Evolutionary conservation across 257 asterid species (phyloP), one percentile per base, ranked within the genome.

Genomic region (Ocimum tenuiflorum): DNA sequence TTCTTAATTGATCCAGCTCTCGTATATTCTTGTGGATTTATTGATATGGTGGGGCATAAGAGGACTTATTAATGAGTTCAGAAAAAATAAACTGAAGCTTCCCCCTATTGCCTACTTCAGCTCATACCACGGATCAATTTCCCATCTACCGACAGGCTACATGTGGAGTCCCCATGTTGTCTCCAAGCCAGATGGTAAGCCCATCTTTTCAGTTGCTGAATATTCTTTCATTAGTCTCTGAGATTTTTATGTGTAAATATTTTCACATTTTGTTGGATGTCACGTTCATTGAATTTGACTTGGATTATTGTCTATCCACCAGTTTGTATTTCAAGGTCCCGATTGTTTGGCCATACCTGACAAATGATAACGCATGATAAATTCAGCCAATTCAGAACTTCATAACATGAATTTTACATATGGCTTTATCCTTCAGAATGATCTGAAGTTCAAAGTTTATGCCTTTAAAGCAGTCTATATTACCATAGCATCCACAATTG

Each of bases 31-130:
- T 23, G 99, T 94, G 88, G 99, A 94, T 80, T 80, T 94, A 58
- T 82, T 90, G 67, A 83, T 94, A 81, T 94, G 99, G 99, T 94
- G 97, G 99, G 95, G 95, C 80, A 87, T 94, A 75, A 82, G 99
- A 83, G 87, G 95, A 61, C 80, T 72, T 77, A 90, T 94, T 56
- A 94, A 94, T 65, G 88, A 94, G 80, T 94, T 90, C 76, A 76
- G 99, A 80, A 94, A 83, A 76, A 87, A 83, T 75, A 90, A 88
- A 88, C 84, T 90, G 79, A 86, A 90, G 81, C 95, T 90, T 61
- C 66, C 99, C 66, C 95, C 97, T 68, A 86, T 90, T 54, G 97
- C 99, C 27, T 94, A 94, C 88, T 86, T 94, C 84, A 94, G 88
- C 78, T 85, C 88, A 60, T 94, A 88, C 73, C 95, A 85, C 57